phyloP scores from a whole-genome alignment of 2,329 filamentous ascomycete species.

The Sarocladiaceae sp. region DNA sequence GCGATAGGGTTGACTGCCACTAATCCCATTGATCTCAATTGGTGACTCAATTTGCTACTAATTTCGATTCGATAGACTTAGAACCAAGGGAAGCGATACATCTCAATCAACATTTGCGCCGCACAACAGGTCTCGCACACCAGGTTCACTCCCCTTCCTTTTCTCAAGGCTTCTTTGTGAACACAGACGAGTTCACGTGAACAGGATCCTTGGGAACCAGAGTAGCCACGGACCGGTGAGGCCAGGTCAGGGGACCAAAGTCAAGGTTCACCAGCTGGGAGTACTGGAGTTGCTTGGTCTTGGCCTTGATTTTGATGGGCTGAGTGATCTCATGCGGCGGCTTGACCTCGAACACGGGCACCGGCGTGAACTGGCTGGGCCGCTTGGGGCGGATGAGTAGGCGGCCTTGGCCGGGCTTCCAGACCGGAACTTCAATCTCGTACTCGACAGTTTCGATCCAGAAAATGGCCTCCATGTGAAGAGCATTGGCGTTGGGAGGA shows the following conservation, averaged over 20 bases:
- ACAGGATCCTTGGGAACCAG: slow-evolving; percentile 8
- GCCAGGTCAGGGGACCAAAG: slow-evolving; percentile 11
- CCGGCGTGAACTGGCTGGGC: not conserved
- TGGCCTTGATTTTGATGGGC: not conserved
- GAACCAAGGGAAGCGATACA: no score
- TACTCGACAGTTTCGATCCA: slow-evolving; percentile 4
- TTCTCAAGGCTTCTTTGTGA: no score
- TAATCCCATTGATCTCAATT: no score
- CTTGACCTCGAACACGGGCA: not conserved
- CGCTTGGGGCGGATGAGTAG: not conserved
- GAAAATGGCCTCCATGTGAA: slow-evolving; percentile 2
- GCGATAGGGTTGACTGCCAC: no score
- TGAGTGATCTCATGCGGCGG: not conserved
- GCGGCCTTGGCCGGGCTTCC: not conserved
- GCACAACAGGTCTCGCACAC: no score
- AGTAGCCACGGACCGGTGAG: slow-evolving; percentile 12
- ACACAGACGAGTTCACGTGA: not conserved
- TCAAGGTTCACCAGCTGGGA: slow-evolving; percentile 8
- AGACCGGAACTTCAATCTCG: not conserved
- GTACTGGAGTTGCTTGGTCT: slow-evolving; percentile 6
- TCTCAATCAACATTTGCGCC: no score
- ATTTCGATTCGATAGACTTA: no score
- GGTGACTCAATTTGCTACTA: no score
- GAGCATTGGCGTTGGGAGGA: not conserved
- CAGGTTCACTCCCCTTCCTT: no score